Percentiles rank a stretch among this genome's conserved stretches.
These are phyloP conservation scores for Lentinula boryana DNA, from an alignment of 768 basidiomycete species.

Conservation along the genomic window DNA sequence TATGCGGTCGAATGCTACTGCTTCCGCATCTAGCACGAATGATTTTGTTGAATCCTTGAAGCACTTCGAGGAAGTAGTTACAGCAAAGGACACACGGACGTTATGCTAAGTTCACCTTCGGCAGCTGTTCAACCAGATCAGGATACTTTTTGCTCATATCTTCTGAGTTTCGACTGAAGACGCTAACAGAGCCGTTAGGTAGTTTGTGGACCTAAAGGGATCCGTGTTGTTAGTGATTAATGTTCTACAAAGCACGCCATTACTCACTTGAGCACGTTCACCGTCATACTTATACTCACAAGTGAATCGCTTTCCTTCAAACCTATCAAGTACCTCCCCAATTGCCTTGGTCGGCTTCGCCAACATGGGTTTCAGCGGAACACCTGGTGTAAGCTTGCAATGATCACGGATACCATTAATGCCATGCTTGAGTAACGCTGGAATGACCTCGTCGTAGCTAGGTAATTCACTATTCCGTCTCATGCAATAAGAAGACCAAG, in stretches of 20 bases:
- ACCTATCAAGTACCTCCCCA: constrained; percentile 93
- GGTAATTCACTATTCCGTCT: constrained; percentile 71
- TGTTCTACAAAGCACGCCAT: background rate
- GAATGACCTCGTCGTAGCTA: constrained; percentile 86
- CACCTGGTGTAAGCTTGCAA: constrained; percentile 92
- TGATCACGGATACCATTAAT: constrained; percentile 59
- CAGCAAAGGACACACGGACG: background rate
- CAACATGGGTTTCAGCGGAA: constrained; percentile 97
- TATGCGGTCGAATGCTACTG: constrained; percentile 87
- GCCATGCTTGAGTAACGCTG: constrained; percentile 78
- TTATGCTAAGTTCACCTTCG: constrained; percentile 47
- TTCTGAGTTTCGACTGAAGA: constrained; percentile 97
- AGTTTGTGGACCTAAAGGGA: constrained; percentile 70
- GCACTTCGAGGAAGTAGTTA: constrained; percentile 43
- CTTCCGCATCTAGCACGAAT: constrained; percentile 95
- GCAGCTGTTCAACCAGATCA: constrained; percentile 92
- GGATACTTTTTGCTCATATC: constrained; percentile 99
- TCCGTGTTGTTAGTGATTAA: background rate
- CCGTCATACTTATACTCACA: constrained; percentile 99
- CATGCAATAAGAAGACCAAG: background rate
- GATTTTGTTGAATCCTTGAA: constrained; percentile 79
- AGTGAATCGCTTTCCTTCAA: constrained; percentile 92
- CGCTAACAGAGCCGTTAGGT: constrained; percentile 75
- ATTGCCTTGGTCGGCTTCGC: constrained; percentile 99
- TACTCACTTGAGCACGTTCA: constrained; percentile 82